Evolutionary conservation across 2,329 filamentous ascomycete genomes (phyloP).

Genomic region (Madurella fahalii): DNA sequence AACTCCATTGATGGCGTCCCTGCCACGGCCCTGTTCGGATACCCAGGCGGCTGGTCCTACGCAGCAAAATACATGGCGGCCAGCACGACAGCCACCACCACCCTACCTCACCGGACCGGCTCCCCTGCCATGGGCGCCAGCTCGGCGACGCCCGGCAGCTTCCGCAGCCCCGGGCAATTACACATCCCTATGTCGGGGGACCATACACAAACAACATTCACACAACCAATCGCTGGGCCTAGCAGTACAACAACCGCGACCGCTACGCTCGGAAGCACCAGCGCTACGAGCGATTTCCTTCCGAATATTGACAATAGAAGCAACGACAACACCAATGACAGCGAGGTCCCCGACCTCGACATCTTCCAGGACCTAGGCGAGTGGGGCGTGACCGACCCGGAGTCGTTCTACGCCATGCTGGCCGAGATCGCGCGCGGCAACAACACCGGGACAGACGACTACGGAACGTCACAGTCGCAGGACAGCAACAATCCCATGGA

Average conservation of each 20-base stretch:
- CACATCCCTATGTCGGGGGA: neutral
- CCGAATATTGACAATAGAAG: neutral
- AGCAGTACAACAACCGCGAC: neutral
- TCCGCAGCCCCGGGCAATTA: neutral
- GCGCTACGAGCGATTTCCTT: neutral
- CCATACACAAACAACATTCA: neutral
- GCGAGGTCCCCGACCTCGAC: neutral
- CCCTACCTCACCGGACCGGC: constrained; percentile 10
- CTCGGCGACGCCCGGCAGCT: neutral
- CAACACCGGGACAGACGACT: neutral
- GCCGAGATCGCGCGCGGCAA: neutral
- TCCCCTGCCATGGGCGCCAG: neutral
- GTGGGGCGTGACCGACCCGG: constrained; percentile 7
- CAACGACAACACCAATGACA: neutral
- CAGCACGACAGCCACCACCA: neutral
- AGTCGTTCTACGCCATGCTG: constrained; percentile 13
- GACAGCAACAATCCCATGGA: neutral
- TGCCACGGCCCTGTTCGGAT: constrained; percentile 8
- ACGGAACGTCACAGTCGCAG: neutral
- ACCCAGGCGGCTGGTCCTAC: constrained; percentile 11
- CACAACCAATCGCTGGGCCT: neutral
- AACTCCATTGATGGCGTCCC: neutral
- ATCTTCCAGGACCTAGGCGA: constrained; percentile 8
- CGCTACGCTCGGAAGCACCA: neutral
- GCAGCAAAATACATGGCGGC: constrained; percentile 2